Base-by-base conservation (phyloP, 169 alveolate genomes). In the Eimeria acervulina region DNA sequence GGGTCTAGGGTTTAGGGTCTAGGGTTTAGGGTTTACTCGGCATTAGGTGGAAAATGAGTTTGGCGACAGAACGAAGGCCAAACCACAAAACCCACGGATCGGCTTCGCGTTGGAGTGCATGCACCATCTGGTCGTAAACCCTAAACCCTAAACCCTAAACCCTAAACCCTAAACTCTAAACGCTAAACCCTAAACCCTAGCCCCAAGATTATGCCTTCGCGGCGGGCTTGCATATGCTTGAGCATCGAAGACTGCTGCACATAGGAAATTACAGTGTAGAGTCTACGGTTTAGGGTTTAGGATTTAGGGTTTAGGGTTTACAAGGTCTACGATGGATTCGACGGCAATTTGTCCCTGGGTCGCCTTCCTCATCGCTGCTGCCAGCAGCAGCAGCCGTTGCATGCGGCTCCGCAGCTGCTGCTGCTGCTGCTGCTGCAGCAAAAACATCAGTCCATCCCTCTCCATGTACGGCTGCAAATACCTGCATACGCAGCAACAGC, bases 121-220 rank as follows among this genome's bases (percentile, higher is more conserved):
- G 55, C 61, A 78, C 63, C 88, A 78, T 78, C 88, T 78, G 63
- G 10, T 55, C 10, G 4, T 28, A 78, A 78, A 72, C 83, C 83
- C 87, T 74, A 74, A 81, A 81, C 90, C 90, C 90, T 81, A 81
- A 81, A 81, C 90, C 90, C 90, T 81, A 81, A 84, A 55, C 92
- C 92, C 92, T 84, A 84, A 84, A 84, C 92, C 92, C 81, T 59
- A 51, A 72, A 36, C 81, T 47, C 81, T 91, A 51, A 66, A 89
- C 61, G 33, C 84, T 44, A 68, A 36, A 88, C 72, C 72, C 85
- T 61, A 88, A 59, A 66, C 55, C 55, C 55, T 47, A 47, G 12
- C 5, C 55, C 55, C 12, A 7, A 7, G 17, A 19, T 8, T 55
- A 23, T 55, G 12, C n/a, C 40, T 6, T n/a, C 36, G 2, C 74